phyloP scores from a whole-genome alignment of 139 green algal species.

The Volvox reticuliferus region DNA sequence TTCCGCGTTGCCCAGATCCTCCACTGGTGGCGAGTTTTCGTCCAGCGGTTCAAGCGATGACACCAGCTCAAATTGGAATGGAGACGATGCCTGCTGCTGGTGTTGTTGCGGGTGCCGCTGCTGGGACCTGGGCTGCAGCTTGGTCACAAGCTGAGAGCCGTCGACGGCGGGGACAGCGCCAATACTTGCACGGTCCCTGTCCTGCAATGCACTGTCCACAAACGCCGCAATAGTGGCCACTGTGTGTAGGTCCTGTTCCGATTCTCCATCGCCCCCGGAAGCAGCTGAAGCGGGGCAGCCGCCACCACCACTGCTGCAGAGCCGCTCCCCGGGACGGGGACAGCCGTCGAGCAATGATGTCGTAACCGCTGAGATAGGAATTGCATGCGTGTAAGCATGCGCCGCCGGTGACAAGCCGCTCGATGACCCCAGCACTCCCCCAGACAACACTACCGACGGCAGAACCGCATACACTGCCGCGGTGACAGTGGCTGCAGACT shows the following conservation, averaged over 20 bases:
- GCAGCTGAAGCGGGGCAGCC: too few species aligned
- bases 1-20: neutral
- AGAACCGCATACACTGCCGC: constrained; percentile 22
- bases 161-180: neutral
- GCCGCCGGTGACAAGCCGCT: neutral
- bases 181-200: neutral
- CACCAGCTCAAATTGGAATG: neutral
- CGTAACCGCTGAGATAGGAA: too few species aligned
- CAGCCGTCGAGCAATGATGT: neutral
- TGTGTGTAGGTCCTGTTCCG: neutral
- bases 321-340: too few species aligned
- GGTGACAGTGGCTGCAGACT: neutral
- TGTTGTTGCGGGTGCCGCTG: neutral
- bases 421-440: neutral
- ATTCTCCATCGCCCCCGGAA: too few species aligned
- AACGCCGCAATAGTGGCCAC: neutral
- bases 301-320: too few species aligned
- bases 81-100: neutral
- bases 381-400: neutral
- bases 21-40: neutral
- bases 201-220: neutral
- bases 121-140: too few species aligned
- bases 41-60: neutral
- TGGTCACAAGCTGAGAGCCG: neutral
- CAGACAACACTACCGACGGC: constrained; percentile 14